Evolutionary conservation across 371 early-diverging fungal genomes (phyloP).

Genomic region (Syncephalastrum sp.): DNA sequence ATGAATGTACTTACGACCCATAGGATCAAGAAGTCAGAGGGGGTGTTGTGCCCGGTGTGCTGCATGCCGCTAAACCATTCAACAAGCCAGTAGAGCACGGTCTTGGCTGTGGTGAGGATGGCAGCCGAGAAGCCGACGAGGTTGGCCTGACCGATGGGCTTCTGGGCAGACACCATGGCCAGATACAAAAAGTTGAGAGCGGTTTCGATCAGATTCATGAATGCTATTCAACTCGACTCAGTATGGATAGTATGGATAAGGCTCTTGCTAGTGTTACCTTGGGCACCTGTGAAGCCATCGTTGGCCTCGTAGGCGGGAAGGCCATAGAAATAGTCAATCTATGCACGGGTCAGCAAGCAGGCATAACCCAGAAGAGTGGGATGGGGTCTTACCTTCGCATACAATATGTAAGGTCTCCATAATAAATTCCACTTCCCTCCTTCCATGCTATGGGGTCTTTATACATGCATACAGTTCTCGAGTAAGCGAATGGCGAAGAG

Average conservation of each 20-base stretch:
- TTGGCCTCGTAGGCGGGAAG: conserved; percentile 21
- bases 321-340: conserved; percentile 44
- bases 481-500: too few species aligned
- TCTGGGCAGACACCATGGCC: conserved; percentile 11
- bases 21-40: conserved; percentile 15
- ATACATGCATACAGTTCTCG: background rate
- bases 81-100: conserved; percentile 33
- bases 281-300: conserved; percentile 44
- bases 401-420: conserved; percentile 38
- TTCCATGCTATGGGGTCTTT: conserved; percentile 40
- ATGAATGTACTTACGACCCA: conserved; percentile 31
- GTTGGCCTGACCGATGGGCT: conserved; percentile 19
- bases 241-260: background rate
- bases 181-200: conserved; percentile 28
- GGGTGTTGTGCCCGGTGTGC: conserved; percentile 33
- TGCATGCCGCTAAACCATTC: conserved; percentile 32
- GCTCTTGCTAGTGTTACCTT: conserved; percentile 23
- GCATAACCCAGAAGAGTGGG: background rate
- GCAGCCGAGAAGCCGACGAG: conserved; percentile 34
- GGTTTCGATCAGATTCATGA: conserved; percentile 35
- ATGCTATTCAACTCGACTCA: conserved; percentile 13
- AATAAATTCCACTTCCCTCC: conserved; percentile 32
- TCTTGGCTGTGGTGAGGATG: conserved; percentile 32
- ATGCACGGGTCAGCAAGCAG: background rate
- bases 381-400: conserved; percentile 24